Evolutionary conservation across 1,284 basidiomycete species (phyloP).

Genomic region (Paramarasmius palmivorus): DNA sequence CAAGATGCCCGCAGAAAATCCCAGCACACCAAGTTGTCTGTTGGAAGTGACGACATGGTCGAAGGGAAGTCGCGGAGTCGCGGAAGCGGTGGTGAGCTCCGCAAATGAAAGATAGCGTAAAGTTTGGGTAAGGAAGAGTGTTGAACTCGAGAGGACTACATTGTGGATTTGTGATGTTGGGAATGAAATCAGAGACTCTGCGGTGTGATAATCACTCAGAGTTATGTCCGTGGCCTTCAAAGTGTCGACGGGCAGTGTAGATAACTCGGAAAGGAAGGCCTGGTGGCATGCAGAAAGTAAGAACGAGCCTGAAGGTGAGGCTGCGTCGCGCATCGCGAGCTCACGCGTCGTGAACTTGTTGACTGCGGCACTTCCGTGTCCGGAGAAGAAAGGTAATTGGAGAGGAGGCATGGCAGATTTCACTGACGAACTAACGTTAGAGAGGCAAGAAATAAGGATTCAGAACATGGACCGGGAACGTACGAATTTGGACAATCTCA

Average conservation of each 20-base stretch:
- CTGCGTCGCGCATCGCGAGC: constrained; percentile 40
- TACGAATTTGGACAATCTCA: too few relatives aligned
- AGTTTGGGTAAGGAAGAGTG: constrained; percentile 55
- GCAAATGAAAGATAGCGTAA: constrained; percentile 52
- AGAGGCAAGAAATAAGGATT: too few relatives aligned
- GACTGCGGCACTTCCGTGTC: constrained; percentile 48
- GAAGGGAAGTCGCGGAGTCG: constrained; percentile 31
- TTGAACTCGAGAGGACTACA: constrained; percentile 48
- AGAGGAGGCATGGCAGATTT: constrained; percentile 10
- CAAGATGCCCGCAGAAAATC: constrained; percentile 66
- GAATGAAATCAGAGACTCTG: constrained; percentile 35
- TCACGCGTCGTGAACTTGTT: constrained; percentile 33
- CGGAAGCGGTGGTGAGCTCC: constrained; percentile 25
- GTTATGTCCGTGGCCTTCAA: constrained; percentile 37
- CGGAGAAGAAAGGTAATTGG: constrained; percentile 52
- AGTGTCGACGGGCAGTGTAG: constrained; percentile 38
- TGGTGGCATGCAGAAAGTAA: constrained; percentile 51
- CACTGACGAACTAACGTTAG: neutral
- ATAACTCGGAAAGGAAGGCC: constrained; percentile 50
- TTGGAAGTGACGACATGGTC: constrained; percentile 35
- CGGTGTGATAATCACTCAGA: constrained; percentile 38
- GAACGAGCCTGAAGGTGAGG: constrained; percentile 36
- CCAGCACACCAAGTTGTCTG: constrained; percentile 44
- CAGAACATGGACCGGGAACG: too few relatives aligned
- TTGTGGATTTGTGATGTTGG: constrained; percentile 30